Conservation (phyloP, 2,329 filamentous ascomycete species). For the Stemphylium vesicarium region DNA sequence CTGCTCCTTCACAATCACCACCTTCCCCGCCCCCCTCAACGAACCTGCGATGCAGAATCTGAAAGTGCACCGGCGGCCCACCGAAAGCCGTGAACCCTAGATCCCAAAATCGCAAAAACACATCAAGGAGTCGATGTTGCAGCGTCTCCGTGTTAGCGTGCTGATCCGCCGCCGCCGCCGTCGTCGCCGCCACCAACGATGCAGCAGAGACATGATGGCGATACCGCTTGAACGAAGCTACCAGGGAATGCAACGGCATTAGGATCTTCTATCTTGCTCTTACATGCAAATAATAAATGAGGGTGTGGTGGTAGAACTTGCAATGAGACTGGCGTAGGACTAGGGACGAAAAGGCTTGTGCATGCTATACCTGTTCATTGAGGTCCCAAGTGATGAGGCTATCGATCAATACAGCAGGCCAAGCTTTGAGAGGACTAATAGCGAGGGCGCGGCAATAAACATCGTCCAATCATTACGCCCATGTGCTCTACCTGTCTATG, state of each 20-base stretch:
- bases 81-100: slow-evolving; percentile 71
- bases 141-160: slow-evolving; percentile 30
- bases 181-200: background rate
- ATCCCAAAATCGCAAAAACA: slow-evolving; percentile 57
- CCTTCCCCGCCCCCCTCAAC: slow-evolving; percentile 59
- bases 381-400: too few relatives aligned
- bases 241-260: slow-evolving; percentile 29
- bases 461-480: slow-evolving; percentile 9
- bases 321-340: too few relatives aligned
- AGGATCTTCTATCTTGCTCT: background rate
- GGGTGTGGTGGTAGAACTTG: too few relatives aligned
- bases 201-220: slow-evolving; percentile 1
- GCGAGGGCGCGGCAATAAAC: background rate
- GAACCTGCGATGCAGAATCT: slow-evolving; percentile 69
- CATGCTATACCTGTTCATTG: too few relatives aligned
- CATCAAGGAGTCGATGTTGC: slow-evolving; percentile 32
- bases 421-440: background rate
- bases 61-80: slow-evolving; percentile 73
- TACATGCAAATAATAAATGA: too few relatives aligned
- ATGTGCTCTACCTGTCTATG: slow-evolving; percentile 6
- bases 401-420: background rate
- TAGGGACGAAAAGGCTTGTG: too few relatives aligned
- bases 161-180: background rate
- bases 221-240: slow-evolving; percentile 29
- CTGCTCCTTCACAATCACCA: slow-evolving; percentile 55